Conservation (phyloP, 257 asterid species). For the Solanum clarkiae region DNA sequence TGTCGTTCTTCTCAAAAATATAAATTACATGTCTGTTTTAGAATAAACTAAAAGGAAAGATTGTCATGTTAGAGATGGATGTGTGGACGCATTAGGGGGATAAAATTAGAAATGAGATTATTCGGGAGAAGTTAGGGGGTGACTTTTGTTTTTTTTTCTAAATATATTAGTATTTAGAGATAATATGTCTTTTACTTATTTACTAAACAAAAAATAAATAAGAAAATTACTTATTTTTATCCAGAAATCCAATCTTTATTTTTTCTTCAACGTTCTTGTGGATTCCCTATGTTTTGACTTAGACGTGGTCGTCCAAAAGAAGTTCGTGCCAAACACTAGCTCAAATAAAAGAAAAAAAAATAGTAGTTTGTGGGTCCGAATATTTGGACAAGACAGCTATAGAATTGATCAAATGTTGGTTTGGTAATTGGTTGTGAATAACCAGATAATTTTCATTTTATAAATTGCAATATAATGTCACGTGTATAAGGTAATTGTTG, state of each 20-base stretch:
- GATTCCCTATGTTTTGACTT: neutral
- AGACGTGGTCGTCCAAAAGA: neutral
- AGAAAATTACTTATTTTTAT: neutral
- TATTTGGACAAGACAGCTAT: slow-evolving; percentile 3
- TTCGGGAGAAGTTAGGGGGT: too few relatives aligned
- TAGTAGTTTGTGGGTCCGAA: neutral
- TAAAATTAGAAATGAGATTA: too few relatives aligned
- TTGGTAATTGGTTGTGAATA: neutral
- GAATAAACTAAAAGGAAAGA: neutral
- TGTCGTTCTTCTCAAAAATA: neutral
- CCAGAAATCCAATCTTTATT: neutral
- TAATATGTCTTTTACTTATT: neutral
- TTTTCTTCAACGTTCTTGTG: neutral
- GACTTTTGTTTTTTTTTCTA: too few relatives aligned
- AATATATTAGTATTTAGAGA: too few relatives aligned
- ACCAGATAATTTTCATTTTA: neutral
- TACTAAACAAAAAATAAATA: too few relatives aligned
- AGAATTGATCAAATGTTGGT: neutral
- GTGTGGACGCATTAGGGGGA: too few relatives aligned
- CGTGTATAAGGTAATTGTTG: neutral
- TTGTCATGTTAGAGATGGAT: neutral
- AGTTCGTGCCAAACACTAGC: neutral
- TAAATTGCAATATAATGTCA: neutral
- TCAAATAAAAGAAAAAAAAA: neutral
- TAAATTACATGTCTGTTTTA: neutral